These are phyloP conservation scores for Lathyrus oleraceus DNA, from an alignment of 306 rosid species.

Conservation along the genomic window DNA sequence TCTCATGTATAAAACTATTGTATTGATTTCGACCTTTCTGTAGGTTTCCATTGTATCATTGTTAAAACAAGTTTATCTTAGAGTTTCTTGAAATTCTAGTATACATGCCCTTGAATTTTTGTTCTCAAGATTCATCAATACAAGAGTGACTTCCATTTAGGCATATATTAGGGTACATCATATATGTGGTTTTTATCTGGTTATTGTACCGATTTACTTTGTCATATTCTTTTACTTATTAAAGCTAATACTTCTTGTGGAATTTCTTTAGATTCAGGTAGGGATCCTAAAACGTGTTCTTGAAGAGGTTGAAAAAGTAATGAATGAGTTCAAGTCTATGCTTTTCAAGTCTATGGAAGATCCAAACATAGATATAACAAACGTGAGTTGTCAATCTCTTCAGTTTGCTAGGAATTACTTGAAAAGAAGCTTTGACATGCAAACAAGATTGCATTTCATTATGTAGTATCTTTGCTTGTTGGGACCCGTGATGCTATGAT, in stretches of 20 bases:
- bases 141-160: slow-evolving; percentile 21
- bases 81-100: slow-evolving; percentile 31
- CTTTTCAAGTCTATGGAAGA: slow-evolving; percentile 98
- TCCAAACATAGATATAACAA: slow-evolving; percentile 85
- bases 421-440: slow-evolving; percentile 24
- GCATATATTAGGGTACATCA: slow-evolving; percentile 30
- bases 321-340: slow-evolving; percentile 89
- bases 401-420: slow-evolving; percentile 23
- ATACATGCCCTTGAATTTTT: slow-evolving; percentile 10
- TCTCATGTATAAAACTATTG: slow-evolving; percentile 68
- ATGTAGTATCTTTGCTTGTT: slow-evolving; percentile 27
- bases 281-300: slow-evolving; percentile 96
- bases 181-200: slow-evolving; percentile 19
- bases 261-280: slow-evolving; percentile 60
- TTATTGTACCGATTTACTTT: slow-evolving; percentile 27
- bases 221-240: slow-evolving; percentile 21
- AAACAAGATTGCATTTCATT: slow-evolving; percentile 19
- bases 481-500: slow-evolving; percentile 16
- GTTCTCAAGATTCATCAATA: not conserved
- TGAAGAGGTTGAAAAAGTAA: slow-evolving; percentile 99
- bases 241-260: slow-evolving; percentile 22
- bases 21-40: slow-evolving; percentile 32
- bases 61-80: slow-evolving; percentile 25
- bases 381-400: slow-evolving; percentile 55
- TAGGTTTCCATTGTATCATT: slow-evolving; percentile 27